A percentile compares a stretch with the other conserved stretches of the same genome.
These are phyloP conservation scores for Komagataea norvegica DNA, from an alignment of 1,139 yeast genomes.

Conservation along the genomic window DNA sequence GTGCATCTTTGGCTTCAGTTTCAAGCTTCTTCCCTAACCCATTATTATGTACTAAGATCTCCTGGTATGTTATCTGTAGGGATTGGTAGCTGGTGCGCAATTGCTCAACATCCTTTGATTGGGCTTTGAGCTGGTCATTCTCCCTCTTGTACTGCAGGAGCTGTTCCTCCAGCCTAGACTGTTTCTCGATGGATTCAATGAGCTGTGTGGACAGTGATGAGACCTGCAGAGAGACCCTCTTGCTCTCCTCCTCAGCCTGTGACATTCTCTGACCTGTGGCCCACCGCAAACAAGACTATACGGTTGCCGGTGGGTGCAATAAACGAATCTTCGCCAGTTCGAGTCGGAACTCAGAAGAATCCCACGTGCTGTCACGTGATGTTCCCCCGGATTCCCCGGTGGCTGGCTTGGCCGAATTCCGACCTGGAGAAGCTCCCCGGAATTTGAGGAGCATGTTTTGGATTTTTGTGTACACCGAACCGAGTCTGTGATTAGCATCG, in stretches of 20 bases:
- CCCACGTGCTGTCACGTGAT: too few relatives aligned
- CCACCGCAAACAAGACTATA: not conserved
- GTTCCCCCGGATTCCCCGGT: too few relatives aligned
- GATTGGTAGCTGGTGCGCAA: constrained; percentile 15
- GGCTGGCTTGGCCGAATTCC: too few relatives aligned
- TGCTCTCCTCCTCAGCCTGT: constrained; percentile 31
- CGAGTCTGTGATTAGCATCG: too few relatives aligned
- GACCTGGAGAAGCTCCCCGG: too few relatives aligned
- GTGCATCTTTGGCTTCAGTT: constrained; percentile 36
- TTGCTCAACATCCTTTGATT: constrained; percentile 14
- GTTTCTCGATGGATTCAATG: constrained; percentile 57
- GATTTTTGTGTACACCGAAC: too few relatives aligned
- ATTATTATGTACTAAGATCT: constrained; percentile 33
- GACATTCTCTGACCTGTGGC: not conserved
- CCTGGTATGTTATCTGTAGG: constrained; percentile 21
- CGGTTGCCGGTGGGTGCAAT: too few relatives aligned
- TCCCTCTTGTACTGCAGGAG: constrained; percentile 26
- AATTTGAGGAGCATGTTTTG: too few relatives aligned
- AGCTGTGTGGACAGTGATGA: constrained; percentile 54
- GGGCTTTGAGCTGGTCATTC: constrained; percentile 21
- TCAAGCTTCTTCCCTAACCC: constrained; percentile 32
- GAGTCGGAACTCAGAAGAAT: too few relatives aligned
- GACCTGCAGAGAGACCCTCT: constrained; percentile 50
- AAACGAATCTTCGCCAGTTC: too few relatives aligned
- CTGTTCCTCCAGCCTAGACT: constrained; percentile 44